Evolutionary conservation across 1,139 yeast species (phyloP).

Genomic region (Zygoascus hellenicus): DNA sequence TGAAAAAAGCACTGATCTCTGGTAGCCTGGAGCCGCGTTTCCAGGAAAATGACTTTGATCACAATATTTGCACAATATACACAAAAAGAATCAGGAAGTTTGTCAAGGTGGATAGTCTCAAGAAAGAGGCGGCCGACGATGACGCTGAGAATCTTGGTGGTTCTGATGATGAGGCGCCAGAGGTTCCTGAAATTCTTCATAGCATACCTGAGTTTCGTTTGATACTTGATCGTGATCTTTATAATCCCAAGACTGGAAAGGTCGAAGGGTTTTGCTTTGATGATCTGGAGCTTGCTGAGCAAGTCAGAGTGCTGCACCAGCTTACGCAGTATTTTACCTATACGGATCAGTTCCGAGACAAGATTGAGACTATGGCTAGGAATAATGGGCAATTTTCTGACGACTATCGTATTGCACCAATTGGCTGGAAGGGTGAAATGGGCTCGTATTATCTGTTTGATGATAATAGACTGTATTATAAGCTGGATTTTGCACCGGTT

Average conservation of each 20-base stretch:
- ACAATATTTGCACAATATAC: conserved; percentile 16
- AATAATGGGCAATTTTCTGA: conserved; percentile 14
- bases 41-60: conserved; percentile 15
- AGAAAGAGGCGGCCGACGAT: conserved; percentile 1
- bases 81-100: conserved; percentile 11
- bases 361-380: conserved; percentile 18
- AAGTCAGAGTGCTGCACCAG: conserved; percentile 21
- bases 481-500: conserved; percentile 24
- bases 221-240: not conserved
- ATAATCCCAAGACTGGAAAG: conserved; percentile 3
- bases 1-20: conserved; percentile 15
- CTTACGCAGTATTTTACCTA: conserved; percentile 23
- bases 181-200: not conserved
- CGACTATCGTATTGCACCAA: conserved; percentile 30
- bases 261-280: conserved; percentile 10
- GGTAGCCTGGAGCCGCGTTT: conserved; percentile 17
- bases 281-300: conserved; percentile 14
- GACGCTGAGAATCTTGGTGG: not conserved
- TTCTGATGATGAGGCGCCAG: not conserved
- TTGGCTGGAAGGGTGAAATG: conserved; percentile 30
- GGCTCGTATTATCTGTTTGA: conserved; percentile 33
- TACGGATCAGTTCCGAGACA: conserved; percentile 24
- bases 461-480: conserved; percentile 33
- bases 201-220: conserved; percentile 4
- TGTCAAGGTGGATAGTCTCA: not conserved